phyloP scores from a whole-genome alignment of 1,139 yeast genomes.

The Arxiozyma telluris region DNA sequence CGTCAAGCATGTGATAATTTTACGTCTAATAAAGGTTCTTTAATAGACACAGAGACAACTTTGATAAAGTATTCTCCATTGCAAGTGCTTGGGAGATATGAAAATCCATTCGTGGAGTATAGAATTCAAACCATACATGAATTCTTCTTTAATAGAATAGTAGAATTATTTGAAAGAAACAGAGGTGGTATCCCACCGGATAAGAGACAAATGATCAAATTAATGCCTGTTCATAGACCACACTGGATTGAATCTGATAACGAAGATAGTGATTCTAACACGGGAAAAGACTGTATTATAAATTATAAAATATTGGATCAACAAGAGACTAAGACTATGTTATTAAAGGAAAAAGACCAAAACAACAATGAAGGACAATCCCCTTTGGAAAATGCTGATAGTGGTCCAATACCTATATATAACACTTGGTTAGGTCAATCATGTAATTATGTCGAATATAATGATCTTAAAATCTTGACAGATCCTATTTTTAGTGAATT shows the following conservation, averaged over 20 bases:
- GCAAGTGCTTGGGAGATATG: conserved; percentile 68
- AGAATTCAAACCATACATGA: conserved; percentile 85
- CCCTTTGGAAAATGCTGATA: conserved; percentile 5
- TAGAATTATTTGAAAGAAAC: conserved; percentile 61
- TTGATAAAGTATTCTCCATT: conserved; percentile 36
- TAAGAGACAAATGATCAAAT: conserved; percentile 38
- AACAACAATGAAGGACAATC: neutral
- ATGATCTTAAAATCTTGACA: conserved; percentile 66
- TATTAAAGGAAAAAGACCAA: neutral
- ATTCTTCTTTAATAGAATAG: conserved; percentile 59
- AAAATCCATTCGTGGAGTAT: conserved; percentile 87
- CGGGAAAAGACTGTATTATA: conserved; percentile 31
- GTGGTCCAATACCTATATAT: conserved; percentile 13
- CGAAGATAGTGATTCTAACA: conserved; percentile 14
- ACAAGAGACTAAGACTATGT: conserved; percentile 2
- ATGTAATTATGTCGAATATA: conserved; percentile 64
- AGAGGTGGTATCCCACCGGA: conserved; percentile 60
- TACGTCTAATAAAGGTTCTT: conserved; percentile 17
- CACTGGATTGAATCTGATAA: conserved; percentile 13
- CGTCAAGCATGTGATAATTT: conserved; percentile 26
- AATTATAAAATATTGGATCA: conserved; percentile 22
- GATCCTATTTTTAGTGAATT: conserved; percentile 77
- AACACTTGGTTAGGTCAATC: conserved; percentile 94
- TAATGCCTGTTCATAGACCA: conserved; percentile 54
- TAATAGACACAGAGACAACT: conserved; percentile 25